A percentile compares a stretch with the other conserved stretches of the same genome.
phyloP scores from a whole-genome alignment of 2,329 filamentous ascomycete genomes.

The Alternaria alternata region DNA sequence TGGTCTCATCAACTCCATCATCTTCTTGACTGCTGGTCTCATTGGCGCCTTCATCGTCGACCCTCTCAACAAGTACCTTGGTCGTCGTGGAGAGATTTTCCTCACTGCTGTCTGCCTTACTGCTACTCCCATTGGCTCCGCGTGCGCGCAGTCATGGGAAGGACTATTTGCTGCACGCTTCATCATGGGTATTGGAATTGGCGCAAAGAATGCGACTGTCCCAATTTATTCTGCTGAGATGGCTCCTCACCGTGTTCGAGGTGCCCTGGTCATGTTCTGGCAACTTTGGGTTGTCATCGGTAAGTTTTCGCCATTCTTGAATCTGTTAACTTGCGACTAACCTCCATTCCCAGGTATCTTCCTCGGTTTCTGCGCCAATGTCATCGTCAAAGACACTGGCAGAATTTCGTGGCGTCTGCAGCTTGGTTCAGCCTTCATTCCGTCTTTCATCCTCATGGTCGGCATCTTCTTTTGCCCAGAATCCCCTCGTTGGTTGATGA shows the following conservation, averaged over 20 bases:
- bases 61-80: conserved; percentile 50
- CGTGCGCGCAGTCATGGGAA: conserved; percentile 48
- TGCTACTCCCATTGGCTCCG: conserved; percentile 50
- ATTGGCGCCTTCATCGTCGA: conserved; percentile 40
- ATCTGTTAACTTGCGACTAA: conserved; percentile 20
- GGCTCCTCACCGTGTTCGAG: conserved; percentile 46
- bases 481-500: conserved; percentile 52
- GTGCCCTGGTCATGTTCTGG: conserved; percentile 52
- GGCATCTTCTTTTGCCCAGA: conserved; percentile 52
- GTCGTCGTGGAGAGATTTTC: conserved; percentile 50
- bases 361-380: conserved; percentile 59
- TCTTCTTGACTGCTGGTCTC: conserved; percentile 51
- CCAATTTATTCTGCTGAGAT: conserved; percentile 49
- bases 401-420: conserved; percentile 49
- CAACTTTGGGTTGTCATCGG: conserved; percentile 51
- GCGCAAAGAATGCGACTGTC: conserved; percentile 45
- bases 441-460: conserved; percentile 46
- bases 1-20: conserved; percentile 48
- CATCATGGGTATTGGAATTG: conserved; percentile 48
- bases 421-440: conserved; percentile 51
- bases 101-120: conserved; percentile 47
- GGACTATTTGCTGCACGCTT: conserved; percentile 47
- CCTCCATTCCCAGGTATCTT: conserved; percentile 44
- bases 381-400: conserved; percentile 54
- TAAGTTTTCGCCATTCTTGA: conserved; percentile 11